Evolutionary conservation across 768 basidiomycete species (phyloP), one percentile per base, ranked within the genome.

Genomic region (Russula brevipes): DNA sequence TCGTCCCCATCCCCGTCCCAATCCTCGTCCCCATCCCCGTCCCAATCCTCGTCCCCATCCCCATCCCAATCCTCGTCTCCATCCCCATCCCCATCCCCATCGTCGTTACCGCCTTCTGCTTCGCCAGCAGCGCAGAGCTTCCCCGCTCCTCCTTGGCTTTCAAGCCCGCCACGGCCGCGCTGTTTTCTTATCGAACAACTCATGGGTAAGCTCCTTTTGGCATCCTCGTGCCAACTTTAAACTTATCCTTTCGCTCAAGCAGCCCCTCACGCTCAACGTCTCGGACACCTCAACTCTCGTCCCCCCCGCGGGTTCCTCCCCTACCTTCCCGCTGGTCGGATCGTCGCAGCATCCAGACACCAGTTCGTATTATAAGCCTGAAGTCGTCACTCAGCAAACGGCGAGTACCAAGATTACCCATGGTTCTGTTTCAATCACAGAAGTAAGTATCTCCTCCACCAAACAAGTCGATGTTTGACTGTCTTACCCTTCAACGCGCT

Each of bases 401-500:
- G 47, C 47, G 1, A 31, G 66, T 39, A 51, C 65, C 56, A 59
- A 70, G 31, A 35, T 41, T 45, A 54, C 65, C 36, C 71, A 69
- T 44, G n/a, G 54, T 38, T 30, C 69, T 64, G 41, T 42, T 57
- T 16, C 70, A 73, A 52, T 80, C 79, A 54, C 82, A 78, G 60
- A 76, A 81, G 4, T 84, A n/a, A n/a, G n/a, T n/a, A n/a, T n/a
- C n/a, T n/a, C n/a, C 87, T 0, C 82, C 89, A 45, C 82, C 86
- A 24, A 87, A 85, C 69, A 86, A 88, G 73, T 88, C 89, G 54
- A 84, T 91, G 82, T 94, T 94, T 68, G 89, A 92, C 44, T 93
- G 89, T 87, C 54, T 91, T 89, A 53, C 86, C 91, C 2, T 92
- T 93, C 68, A 91, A 94, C 68, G 90, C 88, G 31, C 80, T 93